Percentiles rank a stretch among this genome's conserved stretches.
These are phyloP conservation scores for Castanea crenata DNA, from an alignment of 306 rosid species.

Conservation along the genomic window DNA sequence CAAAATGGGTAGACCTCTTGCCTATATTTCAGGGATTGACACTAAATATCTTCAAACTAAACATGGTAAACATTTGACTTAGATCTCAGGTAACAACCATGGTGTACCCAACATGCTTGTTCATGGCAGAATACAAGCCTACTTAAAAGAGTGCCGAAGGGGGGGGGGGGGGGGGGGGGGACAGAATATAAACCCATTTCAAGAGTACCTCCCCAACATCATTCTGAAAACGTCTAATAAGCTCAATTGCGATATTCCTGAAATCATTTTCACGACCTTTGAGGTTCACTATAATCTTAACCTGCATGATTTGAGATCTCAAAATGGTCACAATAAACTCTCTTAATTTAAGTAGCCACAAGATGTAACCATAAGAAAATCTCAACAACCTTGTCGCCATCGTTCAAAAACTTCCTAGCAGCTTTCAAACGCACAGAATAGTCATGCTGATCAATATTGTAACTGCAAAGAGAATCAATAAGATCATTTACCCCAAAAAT, in stretches of 20 bases:
- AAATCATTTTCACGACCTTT: slow-evolving; percentile 98
- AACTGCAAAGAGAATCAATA: slow-evolving; percentile 47
- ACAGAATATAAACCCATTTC: neutral
- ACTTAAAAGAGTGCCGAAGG: neutral
- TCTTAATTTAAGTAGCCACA: neutral
- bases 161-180: rapidly evolving
- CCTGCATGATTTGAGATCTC: slow-evolving; percentile 56
- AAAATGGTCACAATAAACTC: slow-evolving; percentile 3
- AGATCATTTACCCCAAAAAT: neutral
- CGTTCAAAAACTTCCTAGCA: slow-evolving; percentile 85
- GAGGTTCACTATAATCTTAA: slow-evolving; percentile 87
- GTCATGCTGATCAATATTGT: slow-evolving; percentile 95
- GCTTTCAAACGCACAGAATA: slow-evolving; percentile 96
- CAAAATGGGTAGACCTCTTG: neutral
- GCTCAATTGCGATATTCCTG: slow-evolving; percentile 87
- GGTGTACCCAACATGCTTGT: neutral
- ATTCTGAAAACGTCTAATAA: slow-evolving; percentile 78
- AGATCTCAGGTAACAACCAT: neutral
- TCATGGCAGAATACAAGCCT: neutral
- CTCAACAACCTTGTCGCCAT: slow-evolving; percentile 85
- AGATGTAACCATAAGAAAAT: slow-evolving; percentile 3
- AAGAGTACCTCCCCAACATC: slow-evolving; percentile 88
- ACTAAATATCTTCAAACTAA: neutral
- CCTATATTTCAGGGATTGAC: neutral
- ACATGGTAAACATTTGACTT: neutral